A percentile compares a stretch with the other conserved stretches of the same genome.
These are phyloP conservation scores for Candida endomychidarum DNA, from an alignment of 805 yeast species.

Conservation along the genomic window DNA sequence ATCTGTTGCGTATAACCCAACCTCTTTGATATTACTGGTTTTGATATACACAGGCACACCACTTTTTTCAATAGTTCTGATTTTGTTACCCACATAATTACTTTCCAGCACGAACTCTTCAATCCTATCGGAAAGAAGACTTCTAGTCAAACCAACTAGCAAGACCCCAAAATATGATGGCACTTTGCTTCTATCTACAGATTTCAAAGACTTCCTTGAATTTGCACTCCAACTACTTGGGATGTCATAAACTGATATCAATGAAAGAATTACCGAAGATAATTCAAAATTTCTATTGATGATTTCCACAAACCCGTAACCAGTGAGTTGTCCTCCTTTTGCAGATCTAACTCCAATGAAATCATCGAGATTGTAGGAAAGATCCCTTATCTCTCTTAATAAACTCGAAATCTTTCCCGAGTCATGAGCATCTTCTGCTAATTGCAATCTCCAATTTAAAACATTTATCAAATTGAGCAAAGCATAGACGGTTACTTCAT, in stretches of 20 bases:
- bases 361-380: neutral
- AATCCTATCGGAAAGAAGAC: neutral
- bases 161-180: constrained; percentile 3
- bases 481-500: constrained; percentile 3
- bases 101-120: constrained; percentile 8
- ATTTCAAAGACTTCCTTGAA: constrained; percentile 2
- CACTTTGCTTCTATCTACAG: constrained; percentile 1
- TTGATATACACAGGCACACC: neutral
- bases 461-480: constrained; percentile 5
- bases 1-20: constrained; percentile 3
- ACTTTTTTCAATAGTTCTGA: constrained; percentile 2
- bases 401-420: neutral
- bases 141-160: constrained; percentile 1
- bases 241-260: constrained; percentile 1
- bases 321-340: neutral
- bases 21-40: neutral
- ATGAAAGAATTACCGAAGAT: constrained; percentile 4
- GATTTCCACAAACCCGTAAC: neutral
- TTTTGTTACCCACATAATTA: neutral
- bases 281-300: constrained; percentile 3
- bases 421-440: constrained; percentile 1
- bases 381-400: constrained; percentile 3
- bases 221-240: constrained; percentile 4
- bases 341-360: neutral
- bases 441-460: constrained; percentile 6